Percentiles rank a stretch among this genome's conserved stretches.
Conservation (phyloP, 2,329 filamentous ascomycete genomes). For the Erysiphe pisi region DNA sequence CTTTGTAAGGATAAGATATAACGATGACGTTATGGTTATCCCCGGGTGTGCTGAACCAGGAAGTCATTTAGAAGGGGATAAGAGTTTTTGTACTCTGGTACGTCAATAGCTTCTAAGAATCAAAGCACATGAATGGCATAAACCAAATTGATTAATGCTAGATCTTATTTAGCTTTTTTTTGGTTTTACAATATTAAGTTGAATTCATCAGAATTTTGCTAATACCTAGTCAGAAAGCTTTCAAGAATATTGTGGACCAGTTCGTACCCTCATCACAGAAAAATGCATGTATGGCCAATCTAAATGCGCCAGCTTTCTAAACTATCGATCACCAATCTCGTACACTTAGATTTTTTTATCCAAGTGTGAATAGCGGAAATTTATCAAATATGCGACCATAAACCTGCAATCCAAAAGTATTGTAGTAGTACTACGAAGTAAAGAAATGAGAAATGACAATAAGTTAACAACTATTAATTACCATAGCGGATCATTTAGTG, state of each 20-base stretch:
- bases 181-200: conserved; percentile 20
- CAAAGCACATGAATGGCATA: not conserved
- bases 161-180: not conserved
- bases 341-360: no score
- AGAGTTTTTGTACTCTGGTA: conserved; percentile 81
- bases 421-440: no score
- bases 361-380: no score
- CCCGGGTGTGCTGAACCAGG: conserved; percentile 67
- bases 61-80: conserved; percentile 76
- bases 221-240: conserved; percentile 52
- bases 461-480: no score
- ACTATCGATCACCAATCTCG: no score
- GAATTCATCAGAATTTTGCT: not conserved
- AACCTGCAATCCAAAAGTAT: no score
- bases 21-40: conserved; percentile 69
- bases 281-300: conserved; percentile 47
- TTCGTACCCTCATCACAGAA: conserved; percentile 77
- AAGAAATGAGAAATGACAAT: no score
- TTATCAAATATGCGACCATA: no score
- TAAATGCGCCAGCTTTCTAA: conserved; percentile 39
- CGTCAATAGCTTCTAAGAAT: conserved; percentile 35
- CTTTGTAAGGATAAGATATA: conserved; percentile 85
- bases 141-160: not conserved
- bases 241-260: conserved; percentile 85
- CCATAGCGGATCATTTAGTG: no score